A percentile compares a stretch with the other conserved stretches of the same genome.
Evolutionary conservation across 495 filamentous ascomycete species (phyloP).

Genomic region (Penicillium paxilli): DNA sequence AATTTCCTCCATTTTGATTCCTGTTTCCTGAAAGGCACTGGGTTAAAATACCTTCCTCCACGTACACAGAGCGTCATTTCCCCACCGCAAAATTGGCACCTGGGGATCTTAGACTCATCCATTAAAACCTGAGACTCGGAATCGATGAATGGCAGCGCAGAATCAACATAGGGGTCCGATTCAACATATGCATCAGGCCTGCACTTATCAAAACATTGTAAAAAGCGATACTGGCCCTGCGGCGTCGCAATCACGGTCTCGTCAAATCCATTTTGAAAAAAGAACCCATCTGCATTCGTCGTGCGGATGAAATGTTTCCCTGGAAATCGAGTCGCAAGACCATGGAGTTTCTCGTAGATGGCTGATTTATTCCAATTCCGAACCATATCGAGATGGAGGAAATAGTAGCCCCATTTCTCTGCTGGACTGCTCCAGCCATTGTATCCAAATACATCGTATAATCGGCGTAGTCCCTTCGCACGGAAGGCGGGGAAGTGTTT

Average conservation of each 20-base stretch:
- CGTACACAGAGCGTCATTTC: constrained; percentile 23
- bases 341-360: constrained; percentile 8
- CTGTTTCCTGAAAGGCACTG: constrained; percentile 10
- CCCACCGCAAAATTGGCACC: constrained; percentile 19
- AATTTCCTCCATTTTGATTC: constrained; percentile 17
- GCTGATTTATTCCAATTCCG: constrained; percentile 18
- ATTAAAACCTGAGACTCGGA: constrained; percentile 15
- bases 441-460: constrained; percentile 28
- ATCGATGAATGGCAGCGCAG: constrained; percentile 19
- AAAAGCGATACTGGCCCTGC: constrained; percentile 22
- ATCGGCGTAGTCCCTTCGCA: constrained; percentile 10
- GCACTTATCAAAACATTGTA: constrained; percentile 26
- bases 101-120: constrained; percentile 15
- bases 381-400: constrained; percentile 23
- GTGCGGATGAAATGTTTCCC: constrained; percentile 19
- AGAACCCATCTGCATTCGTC: constrained; percentile 25
- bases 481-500: constrained; percentile 23
- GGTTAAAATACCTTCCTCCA: constrained; percentile 23
- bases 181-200: constrained; percentile 17
- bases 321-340: not conserved
- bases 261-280: constrained; percentile 22
- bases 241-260: constrained; percentile 16
- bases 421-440: constrained; percentile 14
- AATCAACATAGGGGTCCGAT: constrained; percentile 17
- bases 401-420: constrained; percentile 31